Base-by-base conservation (phyloP, 2,329 filamentous ascomycete genomes). In the Aspergillus sclerotialis region DNA sequence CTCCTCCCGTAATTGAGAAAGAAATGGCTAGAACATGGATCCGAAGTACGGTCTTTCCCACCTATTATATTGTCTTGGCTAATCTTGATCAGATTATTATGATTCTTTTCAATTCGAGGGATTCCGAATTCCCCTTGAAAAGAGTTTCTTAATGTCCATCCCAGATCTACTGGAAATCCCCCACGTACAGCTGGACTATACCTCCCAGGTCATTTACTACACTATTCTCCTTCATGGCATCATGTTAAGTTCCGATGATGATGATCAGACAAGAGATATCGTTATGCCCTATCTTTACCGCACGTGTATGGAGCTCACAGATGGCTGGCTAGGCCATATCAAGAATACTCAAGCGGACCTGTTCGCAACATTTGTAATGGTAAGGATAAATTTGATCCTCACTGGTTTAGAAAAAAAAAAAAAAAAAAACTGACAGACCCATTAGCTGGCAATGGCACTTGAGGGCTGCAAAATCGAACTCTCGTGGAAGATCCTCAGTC, bases 391-490 rank as follows among this genome's bases (percentile, higher is more conserved):
- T n/a, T 16, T 18, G 7, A n/a, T n/a, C n/a, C n/a, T n/a, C n/a
- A n/a, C n/a, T n/a, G 18, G 13, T 9, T 24, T 24, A 3, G 23
- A 24, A 16, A 30, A 15, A 30, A 2, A 13, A 6, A 16, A 23
- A 19, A 10, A n/a, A 13, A n/a, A n/a, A n/a, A n/a, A n/a, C n/a
- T n/a, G n/a, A n/a, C n/a, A n/a, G n/a, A n/a, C n/a, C n/a, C n/a
- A 11, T 11, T 28, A 46, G 43, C 19, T 44, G 25, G 42, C 43
- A 5, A 38, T 41, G 32, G 24, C 42, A 2, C 30, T 46, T 4
- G 43, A 46, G 35, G 32, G 37, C 2, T 46, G 41, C 27, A 38
- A 42, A n/a, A 40, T 28, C 17, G 43, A 46, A 30, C 25, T 42
- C 2, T 30, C 43, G 4, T 44, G 41, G 38, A 38, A 36, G n/a